Evolutionary conservation across 2,329 filamentous ascomycete genomes (phyloP).

Genomic region (Colletotrichum sidae): DNA sequence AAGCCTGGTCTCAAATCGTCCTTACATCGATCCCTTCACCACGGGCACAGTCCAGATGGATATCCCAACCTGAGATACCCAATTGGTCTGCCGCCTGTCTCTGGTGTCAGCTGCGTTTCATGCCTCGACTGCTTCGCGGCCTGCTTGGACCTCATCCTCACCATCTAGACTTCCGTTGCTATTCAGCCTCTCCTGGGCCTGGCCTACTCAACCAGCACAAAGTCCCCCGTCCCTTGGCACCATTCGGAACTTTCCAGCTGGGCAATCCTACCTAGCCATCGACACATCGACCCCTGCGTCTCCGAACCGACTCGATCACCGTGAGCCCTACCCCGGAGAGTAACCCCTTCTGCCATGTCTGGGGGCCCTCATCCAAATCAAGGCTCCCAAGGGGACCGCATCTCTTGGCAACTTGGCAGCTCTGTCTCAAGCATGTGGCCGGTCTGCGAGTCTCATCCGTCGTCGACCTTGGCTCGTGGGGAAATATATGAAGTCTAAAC

Average conservation of each 20-base stretch:
- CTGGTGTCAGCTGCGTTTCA: conserved; percentile 38
- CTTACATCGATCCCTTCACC: conserved; percentile 24
- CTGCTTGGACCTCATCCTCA: conserved; percentile 29
- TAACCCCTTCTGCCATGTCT: conserved; percentile 26
- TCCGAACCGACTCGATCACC: conserved; percentile 32
- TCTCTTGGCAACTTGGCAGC: conserved; percentile 33
- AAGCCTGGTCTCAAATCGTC: conserved; percentile 33
- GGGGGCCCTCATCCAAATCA: conserved; percentile 28
- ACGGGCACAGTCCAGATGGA: conserved; percentile 26
- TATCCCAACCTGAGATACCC: conserved; percentile 26
- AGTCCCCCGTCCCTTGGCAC: conserved; percentile 22
- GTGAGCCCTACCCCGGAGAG: conserved; percentile 22
- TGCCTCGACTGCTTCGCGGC: conserved; percentile 29
- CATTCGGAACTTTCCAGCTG: conserved; percentile 34
- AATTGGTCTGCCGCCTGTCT: conserved; percentile 29
- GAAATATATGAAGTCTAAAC: conserved; percentile 36
- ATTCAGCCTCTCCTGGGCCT: background rate
- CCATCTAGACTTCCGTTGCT: conserved; percentile 14
- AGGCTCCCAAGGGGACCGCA: conserved; percentile 27
- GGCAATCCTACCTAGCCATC: conserved; percentile 28
- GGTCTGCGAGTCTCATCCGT: conserved; percentile 20
- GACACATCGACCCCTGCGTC: conserved; percentile 22
- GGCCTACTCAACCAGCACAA: background rate
- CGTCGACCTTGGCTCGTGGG: conserved; percentile 30
- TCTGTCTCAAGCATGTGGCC: conserved; percentile 34